Conservation (phyloP, 176 grass and related monocot genomes). For the Carex littledalei region DNA sequence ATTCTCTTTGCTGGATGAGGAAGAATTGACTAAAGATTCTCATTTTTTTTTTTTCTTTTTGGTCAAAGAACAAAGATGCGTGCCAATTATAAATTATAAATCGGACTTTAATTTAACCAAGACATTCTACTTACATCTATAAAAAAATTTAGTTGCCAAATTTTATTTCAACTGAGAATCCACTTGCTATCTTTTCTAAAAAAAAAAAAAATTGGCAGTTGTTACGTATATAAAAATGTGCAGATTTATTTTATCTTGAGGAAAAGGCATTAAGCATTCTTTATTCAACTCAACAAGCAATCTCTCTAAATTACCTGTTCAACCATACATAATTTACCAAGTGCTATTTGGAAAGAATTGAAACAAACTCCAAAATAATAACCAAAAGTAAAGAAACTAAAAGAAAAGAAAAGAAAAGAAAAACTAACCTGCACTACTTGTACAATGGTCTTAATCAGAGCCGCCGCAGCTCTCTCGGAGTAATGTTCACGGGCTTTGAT, state of each 20-base stretch:
- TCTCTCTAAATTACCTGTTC: background rate
- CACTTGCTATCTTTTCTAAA: background rate
- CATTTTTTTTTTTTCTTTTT: background rate
- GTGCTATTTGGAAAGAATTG: background rate
- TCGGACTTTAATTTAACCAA: background rate
- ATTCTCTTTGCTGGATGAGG: background rate
- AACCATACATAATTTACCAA: background rate
- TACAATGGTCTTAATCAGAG: constrained; percentile 74
- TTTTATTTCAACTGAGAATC: background rate
- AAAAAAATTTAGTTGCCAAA: background rate
- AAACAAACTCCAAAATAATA: background rate
- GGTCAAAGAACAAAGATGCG: background rate
- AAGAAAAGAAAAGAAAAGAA: background rate
- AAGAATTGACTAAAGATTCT: background rate
- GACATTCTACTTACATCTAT: background rate
- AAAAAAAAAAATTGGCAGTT: background rate
- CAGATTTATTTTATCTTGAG: background rate
- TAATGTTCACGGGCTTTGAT: constrained; percentile 79
- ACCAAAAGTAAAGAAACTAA: background rate
- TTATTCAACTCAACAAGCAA: background rate
- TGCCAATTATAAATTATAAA: background rate
- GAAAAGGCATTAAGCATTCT: background rate
- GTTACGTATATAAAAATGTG: background rate
- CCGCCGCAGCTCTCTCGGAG: constrained; percentile 75
- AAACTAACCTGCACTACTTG: constrained; percentile 82